A percentile compares a stretch with the other conserved stretches of the same genome.
Evolutionary conservation across 495 filamentous ascomycete species (phyloP).

Genomic region (Terfezia boudieri): DNA sequence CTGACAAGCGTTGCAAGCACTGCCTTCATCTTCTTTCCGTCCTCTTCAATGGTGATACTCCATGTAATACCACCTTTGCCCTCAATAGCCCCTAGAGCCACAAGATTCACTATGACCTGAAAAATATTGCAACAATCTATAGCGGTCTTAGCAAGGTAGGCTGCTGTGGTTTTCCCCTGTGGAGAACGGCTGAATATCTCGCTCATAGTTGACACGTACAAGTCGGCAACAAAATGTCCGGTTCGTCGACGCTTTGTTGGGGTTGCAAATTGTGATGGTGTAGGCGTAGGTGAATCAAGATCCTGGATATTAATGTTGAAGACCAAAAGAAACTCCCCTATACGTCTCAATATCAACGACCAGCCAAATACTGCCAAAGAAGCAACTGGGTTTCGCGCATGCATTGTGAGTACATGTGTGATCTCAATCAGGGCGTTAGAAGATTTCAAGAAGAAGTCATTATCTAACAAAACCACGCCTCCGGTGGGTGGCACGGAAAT

Average conservation of each 20-base stretch:
- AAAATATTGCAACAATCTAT: not conserved
- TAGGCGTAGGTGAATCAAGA: not conserved
- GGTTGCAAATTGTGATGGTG: not conserved
- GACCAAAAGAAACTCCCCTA: not conserved
- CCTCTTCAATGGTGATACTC: constrained; percentile 13
- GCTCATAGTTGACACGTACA: not conserved
- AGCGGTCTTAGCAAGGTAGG: not conserved
- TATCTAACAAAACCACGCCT: not conserved
- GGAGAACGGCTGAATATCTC: not conserved
- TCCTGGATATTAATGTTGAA: not conserved
- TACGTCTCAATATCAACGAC: constrained; percentile 10
- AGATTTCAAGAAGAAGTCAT: constrained; percentile 14
- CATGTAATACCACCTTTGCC: not conserved
- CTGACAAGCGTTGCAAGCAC: constrained; percentile 15
- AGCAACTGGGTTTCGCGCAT: constrained; percentile 1
- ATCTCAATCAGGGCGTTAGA: constrained; percentile 10
- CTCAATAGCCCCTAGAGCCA: not conserved
- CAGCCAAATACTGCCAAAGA: constrained; percentile 12
- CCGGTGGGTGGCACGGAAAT: constrained; percentile 14
- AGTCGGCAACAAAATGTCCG: not conserved
- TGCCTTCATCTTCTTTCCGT: constrained; percentile 16
- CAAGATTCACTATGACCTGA: not conserved
- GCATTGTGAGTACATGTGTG: constrained; percentile 9
- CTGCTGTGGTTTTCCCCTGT: not conserved
- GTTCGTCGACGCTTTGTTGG: not conserved